Evolutionary conservation across 2,329 filamentous ascomycete genomes (phyloP).

Genomic region (Beauveria bassiana): DNA sequence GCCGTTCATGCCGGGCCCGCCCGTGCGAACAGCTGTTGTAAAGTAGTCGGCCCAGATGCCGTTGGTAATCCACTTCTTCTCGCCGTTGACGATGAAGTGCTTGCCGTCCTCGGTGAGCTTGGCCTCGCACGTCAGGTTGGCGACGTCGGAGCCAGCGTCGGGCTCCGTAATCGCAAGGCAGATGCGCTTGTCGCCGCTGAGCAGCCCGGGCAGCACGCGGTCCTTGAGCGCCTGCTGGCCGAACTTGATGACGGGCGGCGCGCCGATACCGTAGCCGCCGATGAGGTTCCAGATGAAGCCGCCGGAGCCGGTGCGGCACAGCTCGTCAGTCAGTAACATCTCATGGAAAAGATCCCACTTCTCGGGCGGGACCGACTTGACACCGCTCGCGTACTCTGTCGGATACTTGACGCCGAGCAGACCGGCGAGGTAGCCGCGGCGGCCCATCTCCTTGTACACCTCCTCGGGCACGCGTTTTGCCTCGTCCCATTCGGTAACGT

Average conservation of each 20-base stretch:
- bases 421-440: conserved; percentile 87
- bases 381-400: conserved; percentile 58
- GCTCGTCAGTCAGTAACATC: conserved; percentile 88
- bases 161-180: conserved; percentile 96
- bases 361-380: conserved; percentile 74
- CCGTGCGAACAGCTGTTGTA: conserved; percentile 90
- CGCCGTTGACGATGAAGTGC: conserved; percentile 98
- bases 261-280: conserved; percentile 93
- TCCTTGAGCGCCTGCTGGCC: conserved; percentile 79
- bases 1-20: conserved; percentile 83
- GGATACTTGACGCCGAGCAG: conserved; percentile 80
- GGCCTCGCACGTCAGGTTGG: conserved; percentile 90
- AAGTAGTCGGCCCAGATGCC: conserved; percentile 97
- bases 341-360: conserved; percentile 99
- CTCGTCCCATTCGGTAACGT: conserved; percentile 96
- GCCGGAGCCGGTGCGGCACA: conserved; percentile 80
- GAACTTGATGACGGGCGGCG: conserved; percentile 86
- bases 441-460: conserved; percentile 94
- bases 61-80: conserved; percentile 99
- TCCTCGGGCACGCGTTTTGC: conserved; percentile 78
- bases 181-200: conserved; percentile 91
- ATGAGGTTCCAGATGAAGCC: conserved; percentile 96
- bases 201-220: conserved; percentile 78
- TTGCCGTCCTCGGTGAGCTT: conserved; percentile 93
- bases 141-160: conserved; percentile 90